phyloP scores from a whole-genome alignment of 1,284 basidiomycete genomes.

The Moesziomyces parantarcticus region DNA sequence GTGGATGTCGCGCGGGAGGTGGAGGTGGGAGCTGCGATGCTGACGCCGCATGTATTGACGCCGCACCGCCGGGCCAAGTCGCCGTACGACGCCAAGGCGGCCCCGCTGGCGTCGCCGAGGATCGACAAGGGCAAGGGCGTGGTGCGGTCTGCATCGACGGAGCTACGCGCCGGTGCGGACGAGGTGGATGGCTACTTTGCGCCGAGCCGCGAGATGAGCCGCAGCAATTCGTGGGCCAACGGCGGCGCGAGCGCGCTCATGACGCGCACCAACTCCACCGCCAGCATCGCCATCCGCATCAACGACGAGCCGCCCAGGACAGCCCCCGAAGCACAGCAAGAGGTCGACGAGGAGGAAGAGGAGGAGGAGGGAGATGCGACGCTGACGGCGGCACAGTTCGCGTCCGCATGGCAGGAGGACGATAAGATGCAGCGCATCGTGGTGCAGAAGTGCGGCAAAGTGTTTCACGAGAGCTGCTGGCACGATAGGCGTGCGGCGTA shows the following conservation, averaged over 20 bases:
- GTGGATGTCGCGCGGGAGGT: background rate
- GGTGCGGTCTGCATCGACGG: constrained; percentile 28
- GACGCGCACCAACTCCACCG: constrained; percentile 21
- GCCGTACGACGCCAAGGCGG: constrained; percentile 50
- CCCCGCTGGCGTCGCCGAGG: constrained; percentile 41
- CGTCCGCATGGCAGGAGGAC: background rate
- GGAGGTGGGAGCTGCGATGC: constrained; percentile 14
- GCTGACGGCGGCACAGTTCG: constrained; percentile 20
- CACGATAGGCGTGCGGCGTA: background rate
- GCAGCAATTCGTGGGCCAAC: constrained; percentile 7
- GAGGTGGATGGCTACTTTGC: constrained; percentile 41
- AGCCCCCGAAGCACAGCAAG: background rate
- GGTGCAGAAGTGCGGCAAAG: constrained; percentile 33
- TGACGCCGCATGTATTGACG: constrained; percentile 26
- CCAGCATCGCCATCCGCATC: constrained; percentile 29
- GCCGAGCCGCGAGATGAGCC: background rate
- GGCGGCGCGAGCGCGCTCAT: constrained; percentile 12
- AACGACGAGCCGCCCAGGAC: constrained; percentile 21
- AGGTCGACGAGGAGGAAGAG: constrained; percentile 2
- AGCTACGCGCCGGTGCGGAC: constrained; percentile 5
- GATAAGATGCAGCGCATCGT: constrained; percentile 24
- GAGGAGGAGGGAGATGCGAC: constrained; percentile 38
- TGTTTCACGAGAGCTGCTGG: constrained; percentile 44
- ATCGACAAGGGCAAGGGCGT: constrained; percentile 50
- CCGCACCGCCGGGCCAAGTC: constrained; percentile 33